Evolutionary conservation across 441 rosid species (phyloP), one percentile per base, ranked within the genome.

Genomic region (Erodium trifolium): DNA sequence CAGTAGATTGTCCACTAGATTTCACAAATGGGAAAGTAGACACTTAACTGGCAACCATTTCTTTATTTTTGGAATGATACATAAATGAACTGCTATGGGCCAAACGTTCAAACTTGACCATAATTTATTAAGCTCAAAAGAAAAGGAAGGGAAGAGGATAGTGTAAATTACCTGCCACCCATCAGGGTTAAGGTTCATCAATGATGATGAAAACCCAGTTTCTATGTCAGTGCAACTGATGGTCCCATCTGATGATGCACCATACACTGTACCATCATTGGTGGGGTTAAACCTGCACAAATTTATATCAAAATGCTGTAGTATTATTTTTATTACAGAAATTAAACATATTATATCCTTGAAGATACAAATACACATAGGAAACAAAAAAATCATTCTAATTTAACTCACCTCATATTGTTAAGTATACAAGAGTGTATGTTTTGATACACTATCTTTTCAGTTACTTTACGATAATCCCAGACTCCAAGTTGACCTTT

Each of bases 401-500:
- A n/a, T 5, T 31, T 31, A 31, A 53, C 77, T 78, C 39, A 88
- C 97, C 87, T 87, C 87, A 93, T 91, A 65, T 87, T 93, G 74
- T 93, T 93, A 68, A 93, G 93, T 80, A 87, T 87, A 53, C 93
- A 87, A 23, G 77, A 72, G 84, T 93, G 98, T 73, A 91, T 84
- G 76, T 91, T 82, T 70, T 85, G 87, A 63, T 93, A 93, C 72
- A 91, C 91, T 68, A 75, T 89, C 82, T 85, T 93, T 75, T 93
- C 98, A 73, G 88, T 83, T 71, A 91, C 97, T 80, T 86, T 84
- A 70, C 69, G 80, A 71, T 85, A 90, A 82, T 93, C 98, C 97
- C 96, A 89, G 3, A 93, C 83, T 82, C 98, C 98, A 70, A 93
- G 82, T 85, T 91, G 96, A 70, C 98, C 98, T 89, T 93, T 91